A percentile compares a stretch with the other conserved stretches of the same genome.
These are phyloP conservation scores for Malus hybrid DNA, from an alignment of 331 rosid species.

Conservation along the genomic window DNA sequence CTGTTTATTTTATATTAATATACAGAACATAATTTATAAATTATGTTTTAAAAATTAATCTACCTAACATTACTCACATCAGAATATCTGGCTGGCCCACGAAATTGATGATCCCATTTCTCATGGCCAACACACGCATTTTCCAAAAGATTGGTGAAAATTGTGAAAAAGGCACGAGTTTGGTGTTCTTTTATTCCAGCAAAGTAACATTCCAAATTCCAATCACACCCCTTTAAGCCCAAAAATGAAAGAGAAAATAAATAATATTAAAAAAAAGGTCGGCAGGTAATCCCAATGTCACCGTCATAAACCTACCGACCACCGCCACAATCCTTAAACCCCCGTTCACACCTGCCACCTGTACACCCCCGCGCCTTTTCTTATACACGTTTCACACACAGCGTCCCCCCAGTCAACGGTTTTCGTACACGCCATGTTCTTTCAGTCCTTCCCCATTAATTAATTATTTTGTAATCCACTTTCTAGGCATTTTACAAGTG, in stretches of 20 bases:
- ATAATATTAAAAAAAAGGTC: no score
- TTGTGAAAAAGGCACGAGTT: neutral
- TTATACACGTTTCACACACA: slow-evolving; percentile 4
- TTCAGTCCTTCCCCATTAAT: neutral
- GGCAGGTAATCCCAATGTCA: slow-evolving; percentile 7
- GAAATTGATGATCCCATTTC: neutral
- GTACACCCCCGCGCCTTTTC: neutral
- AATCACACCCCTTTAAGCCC: neutral
- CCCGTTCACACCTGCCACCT: slow-evolving; percentile 28
- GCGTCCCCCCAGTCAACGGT: neutral
- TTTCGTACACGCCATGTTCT: neutral
- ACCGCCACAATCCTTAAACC: slow-evolving; percentile 7
- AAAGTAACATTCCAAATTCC: slow-evolving; percentile 1
- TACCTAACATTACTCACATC: no score
- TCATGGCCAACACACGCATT: neutral
- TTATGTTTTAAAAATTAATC: no score
- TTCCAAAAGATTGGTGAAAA: neutral
- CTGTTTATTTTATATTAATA: no score
- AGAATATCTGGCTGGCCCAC: neutral
- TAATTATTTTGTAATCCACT: neutral
- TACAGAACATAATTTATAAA: no score
- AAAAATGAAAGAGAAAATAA: neutral
- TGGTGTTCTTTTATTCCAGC: neutral
- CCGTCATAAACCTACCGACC: slow-evolving; percentile 18
- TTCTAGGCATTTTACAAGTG: neutral